Base-by-base conservation (phyloP, 2,329 filamentous ascomycete species). In the Beauveria sp. region DNA sequence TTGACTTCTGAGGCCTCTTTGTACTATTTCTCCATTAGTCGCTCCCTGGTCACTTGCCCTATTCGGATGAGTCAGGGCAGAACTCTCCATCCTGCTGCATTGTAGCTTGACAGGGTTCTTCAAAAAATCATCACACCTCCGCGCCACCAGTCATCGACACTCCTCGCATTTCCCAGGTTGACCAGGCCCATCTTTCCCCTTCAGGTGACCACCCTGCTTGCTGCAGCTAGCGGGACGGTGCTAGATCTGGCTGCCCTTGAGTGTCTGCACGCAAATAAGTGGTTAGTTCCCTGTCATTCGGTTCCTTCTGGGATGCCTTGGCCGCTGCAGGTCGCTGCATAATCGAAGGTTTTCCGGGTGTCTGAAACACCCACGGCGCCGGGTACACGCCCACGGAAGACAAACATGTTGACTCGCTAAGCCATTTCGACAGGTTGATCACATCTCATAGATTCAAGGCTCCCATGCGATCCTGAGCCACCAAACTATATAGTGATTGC, bases 21-120 rank as follows among this genome's bases (percentile, higher is more conserved):
- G 6, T 44, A 14, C n/a, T 9, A 40, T 52, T 22, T 18, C n/a
- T n/a, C 14, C 37, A 44, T 52, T 44, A 24, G 37, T 34, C 7
- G 14, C 46, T 59, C 46, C 24, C 18, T 43, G 7, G 46, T 24
- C 5, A 37, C 48, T 46, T 53, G 30, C 48, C 46, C 20, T 53
- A 22, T 44, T 46, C 46, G 47, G 47, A 26, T 9, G 18, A 47
- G 24, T 50, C 40, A 22, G 37, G 47, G 47, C 26, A 43, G n/a
- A 20, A 18, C 48, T 37, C 14, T 43, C 48, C 57, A 26, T 53
- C 47, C 14, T 28, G 41, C 57, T 26, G 12, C 57, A 53, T 53
- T 43, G 48, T 59, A 53, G 48, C 40, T 46, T 28, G 57, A 59
- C 57, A 59, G 40, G 57, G 57, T 59, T 53, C 48, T 52, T 46